Base-by-base conservation (phyloP, 805 yeast species). In the Helenozyma rhizophorensis region DNA sequence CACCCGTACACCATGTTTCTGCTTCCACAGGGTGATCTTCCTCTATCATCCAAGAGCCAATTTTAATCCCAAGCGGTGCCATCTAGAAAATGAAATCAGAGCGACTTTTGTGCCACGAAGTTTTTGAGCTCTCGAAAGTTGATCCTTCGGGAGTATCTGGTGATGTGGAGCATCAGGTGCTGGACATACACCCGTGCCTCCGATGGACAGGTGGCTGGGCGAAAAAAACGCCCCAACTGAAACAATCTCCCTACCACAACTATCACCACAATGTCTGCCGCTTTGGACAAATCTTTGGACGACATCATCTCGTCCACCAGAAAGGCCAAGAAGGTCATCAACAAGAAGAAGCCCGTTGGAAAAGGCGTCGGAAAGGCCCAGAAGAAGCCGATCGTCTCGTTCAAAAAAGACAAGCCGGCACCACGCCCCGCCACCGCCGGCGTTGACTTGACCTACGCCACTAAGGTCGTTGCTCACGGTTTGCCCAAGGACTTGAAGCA, bases 221-320 rank as follows among this genome's bases (percentile, higher is more conserved):
- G 33, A 30, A 30, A 30, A 30, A 30, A 30, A 25, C 28, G 19
- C 12, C 8, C 23, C 17, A 17, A n/a, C 32, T n/a, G n/a, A n/a
- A n/a, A n/a, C n/a, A n/a, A n/a, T n/a, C n/a, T n/a, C n/a, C n/a
- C n/a, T n/a, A n/a, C n/a, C n/a, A n/a, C n/a, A n/a, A n/a, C n/a
- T n/a, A n/a, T n/a, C n/a, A n/a, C n/a, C 25, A 44, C 16, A 22
- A 84, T 82, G 89, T 82, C 94, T 58, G 73, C 82, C 44, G 74
- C 83, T 53, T 76, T 90, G 67, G 96, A 90, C 68, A 83, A 85
- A 69, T 86, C 97, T 30, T 78, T 90, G 56, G 98, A 90, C 70
- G 97, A 88, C 52, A 90, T 90, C 61, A 84, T 90, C 56, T 76
- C 95, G 39, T 65, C 84, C 43, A 60, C 68, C 49, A 66, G 62